These are phyloP conservation scores for Daldinia grandis DNA, from an alignment of 495 filamentous ascomycete species.

Conservation along the genomic window DNA sequence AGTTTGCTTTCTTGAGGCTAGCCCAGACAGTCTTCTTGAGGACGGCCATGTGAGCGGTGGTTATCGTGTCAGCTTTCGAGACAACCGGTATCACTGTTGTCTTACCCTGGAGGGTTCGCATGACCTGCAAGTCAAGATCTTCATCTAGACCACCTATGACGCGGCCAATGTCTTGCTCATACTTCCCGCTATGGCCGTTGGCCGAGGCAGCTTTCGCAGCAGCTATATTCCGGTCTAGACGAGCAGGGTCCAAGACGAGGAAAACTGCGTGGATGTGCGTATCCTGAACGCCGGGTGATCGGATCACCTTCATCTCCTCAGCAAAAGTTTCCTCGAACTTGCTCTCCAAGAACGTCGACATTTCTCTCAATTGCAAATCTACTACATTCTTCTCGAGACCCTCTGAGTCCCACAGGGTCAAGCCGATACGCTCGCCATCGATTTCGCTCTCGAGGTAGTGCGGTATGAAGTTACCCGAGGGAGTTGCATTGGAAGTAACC, in stretches of 20 bases:
- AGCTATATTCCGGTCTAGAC: slow-evolving; percentile 83
- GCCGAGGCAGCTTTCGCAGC: slow-evolving; percentile 63
- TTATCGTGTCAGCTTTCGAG: slow-evolving; percentile 96
- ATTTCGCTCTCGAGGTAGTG: slow-evolving; percentile 95
- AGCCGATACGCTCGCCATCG: slow-evolving; percentile 87
- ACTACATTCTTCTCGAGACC: slow-evolving; percentile 93
- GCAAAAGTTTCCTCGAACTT: slow-evolving; percentile 98
- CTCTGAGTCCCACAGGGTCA: slow-evolving; percentile 96
- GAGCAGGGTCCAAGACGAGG: slow-evolving; percentile 86
- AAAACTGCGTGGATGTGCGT: slow-evolving; percentile 98
- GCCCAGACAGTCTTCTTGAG: slow-evolving; percentile 91
- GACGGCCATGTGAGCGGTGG: slow-evolving; percentile 88
- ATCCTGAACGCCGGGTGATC: slow-evolving; percentile 91
- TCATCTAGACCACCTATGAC: slow-evolving; percentile 80
- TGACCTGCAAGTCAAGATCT: slow-evolving; percentile 87
- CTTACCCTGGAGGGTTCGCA: slow-evolving; percentile 89
- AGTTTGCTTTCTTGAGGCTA: slow-evolving; percentile 82
- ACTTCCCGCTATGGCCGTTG: slow-evolving; percentile 62
- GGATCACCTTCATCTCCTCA: slow-evolving; percentile 96
- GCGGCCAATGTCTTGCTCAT: slow-evolving; percentile 55
- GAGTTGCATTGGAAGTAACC: slow-evolving; percentile 58
- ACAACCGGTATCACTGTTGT: slow-evolving; percentile 96
- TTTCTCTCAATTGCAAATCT: slow-evolving; percentile 90
- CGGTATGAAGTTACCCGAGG: slow-evolving; percentile 73
- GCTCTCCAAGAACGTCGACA: slow-evolving; percentile 90